phyloP scores from a whole-genome alignment of 2,329 filamentous ascomycete species.

The Talaromyces sp. region DNA sequence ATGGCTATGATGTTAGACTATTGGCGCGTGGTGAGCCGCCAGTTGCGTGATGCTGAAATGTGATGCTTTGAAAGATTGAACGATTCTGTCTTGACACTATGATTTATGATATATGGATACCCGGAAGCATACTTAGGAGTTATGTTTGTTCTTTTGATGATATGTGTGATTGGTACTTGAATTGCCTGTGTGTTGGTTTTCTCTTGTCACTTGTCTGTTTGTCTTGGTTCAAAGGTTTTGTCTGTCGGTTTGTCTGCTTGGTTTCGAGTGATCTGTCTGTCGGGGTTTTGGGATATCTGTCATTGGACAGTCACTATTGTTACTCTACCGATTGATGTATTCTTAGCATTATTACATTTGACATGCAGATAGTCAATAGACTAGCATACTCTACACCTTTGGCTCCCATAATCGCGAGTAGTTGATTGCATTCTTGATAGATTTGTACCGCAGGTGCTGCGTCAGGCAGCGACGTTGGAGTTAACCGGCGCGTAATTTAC shows the following conservation, averaged over 20 bases:
- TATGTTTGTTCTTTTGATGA: not conserved
- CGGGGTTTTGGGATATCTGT: not conserved
- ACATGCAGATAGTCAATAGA: not conserved
- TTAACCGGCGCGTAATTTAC: not conserved
- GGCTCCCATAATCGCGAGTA: not conserved
- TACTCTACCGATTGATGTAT: not conserved
- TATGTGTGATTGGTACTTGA: not conserved
- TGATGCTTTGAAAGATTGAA: constrained; percentile 3
- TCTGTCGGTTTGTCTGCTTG: not conserved
- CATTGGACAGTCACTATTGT: not conserved
- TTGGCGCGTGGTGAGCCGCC: constrained; percentile 35
- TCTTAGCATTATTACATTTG: not conserved
- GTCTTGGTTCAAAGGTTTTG: not conserved
- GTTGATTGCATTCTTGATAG: not conserved
- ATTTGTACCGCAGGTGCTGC: not conserved
- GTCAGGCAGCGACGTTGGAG: not conserved
- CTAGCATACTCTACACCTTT: not conserved
- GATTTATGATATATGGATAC: constrained; percentile 11
- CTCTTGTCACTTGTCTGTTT: not conserved
- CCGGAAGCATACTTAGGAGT: constrained; percentile 4
- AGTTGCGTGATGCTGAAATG: constrained; percentile 30
- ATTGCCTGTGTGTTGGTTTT: not conserved
- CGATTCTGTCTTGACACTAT: not conserved
- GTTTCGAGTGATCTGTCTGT: not conserved
- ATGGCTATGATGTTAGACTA: constrained; percentile 32